These are phyloP conservation scores for Cladorrhinum sp. DNA, from an alignment of 2,329 filamentous ascomycete species.

Conservation along the genomic window DNA sequence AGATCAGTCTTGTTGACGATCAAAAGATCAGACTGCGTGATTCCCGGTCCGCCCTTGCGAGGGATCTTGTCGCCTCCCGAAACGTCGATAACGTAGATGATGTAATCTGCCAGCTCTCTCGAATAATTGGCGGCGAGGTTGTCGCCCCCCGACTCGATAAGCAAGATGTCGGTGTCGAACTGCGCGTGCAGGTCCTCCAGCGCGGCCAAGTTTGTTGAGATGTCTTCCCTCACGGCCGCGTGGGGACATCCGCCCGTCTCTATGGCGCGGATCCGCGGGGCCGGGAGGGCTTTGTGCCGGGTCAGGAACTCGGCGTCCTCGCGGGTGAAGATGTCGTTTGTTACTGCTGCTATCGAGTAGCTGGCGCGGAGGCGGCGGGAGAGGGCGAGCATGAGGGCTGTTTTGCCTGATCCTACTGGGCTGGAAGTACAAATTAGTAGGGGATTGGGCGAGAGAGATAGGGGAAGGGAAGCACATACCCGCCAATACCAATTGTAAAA, in stretches of 20 bases:
- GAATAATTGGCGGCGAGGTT: conserved; percentile 97
- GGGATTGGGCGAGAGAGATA: neutral
- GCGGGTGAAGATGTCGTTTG: conserved; percentile 97
- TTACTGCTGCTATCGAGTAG: conserved; percentile 90
- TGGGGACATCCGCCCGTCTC: conserved; percentile 97
- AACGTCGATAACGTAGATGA: conserved; percentile 98
- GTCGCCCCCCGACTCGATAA: conserved; percentile 95
- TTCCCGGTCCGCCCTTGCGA: conserved; percentile 91
- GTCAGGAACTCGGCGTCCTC: conserved; percentile 98
- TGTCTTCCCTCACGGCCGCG: conserved; percentile 95
- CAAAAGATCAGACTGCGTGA: conserved; percentile 91
- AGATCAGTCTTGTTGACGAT: conserved; percentile 98
- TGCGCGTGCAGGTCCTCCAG: conserved; percentile 82
- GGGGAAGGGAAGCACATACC: conserved; percentile 53
- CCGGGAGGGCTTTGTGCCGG: conserved; percentile 75
- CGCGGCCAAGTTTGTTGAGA: conserved; percentile 87
- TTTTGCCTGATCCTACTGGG: conserved; percentile 95
- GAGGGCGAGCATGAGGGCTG: conserved; percentile 91
- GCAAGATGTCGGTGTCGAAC: conserved; percentile 77
- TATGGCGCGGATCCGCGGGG: conserved; percentile 85
- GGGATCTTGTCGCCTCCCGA: conserved; percentile 96
- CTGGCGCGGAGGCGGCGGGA: conserved; percentile 77
- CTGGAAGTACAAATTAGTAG: conserved; percentile 43
- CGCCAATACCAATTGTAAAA: conserved; percentile 97
- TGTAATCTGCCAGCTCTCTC: conserved; percentile 91